A percentile compares a stretch with the other conserved stretches of the same genome.
phyloP scores from a whole-genome alignment of 2,329 filamentous ascomycete genomes.

The Aspergillus pseudoviridinutans region DNA sequence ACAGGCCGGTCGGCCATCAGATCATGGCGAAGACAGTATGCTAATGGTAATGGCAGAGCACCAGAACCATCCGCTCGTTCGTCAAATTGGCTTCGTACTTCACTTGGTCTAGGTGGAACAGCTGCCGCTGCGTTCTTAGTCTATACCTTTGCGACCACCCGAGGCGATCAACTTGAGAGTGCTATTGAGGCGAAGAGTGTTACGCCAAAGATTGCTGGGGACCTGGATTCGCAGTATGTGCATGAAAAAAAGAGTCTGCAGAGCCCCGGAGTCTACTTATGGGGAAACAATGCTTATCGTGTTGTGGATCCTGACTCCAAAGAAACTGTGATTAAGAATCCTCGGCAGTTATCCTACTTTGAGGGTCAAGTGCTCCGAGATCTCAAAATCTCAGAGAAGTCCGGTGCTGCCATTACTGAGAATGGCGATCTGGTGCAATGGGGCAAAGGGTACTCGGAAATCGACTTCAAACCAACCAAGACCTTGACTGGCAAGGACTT shows the following conservation, averaged over 20 bases:
- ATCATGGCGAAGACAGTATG: slow-evolving; percentile 26
- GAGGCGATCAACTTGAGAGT: slow-evolving; percentile 14
- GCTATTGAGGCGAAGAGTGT: slow-evolving; percentile 15
- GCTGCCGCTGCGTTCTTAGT: slow-evolving; percentile 28
- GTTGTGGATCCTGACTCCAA: slow-evolving; percentile 83
- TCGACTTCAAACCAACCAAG: slow-evolving; percentile 58
- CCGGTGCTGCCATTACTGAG: slow-evolving; percentile 83
- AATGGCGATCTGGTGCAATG: slow-evolving; percentile 88
- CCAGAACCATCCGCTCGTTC: slow-evolving; percentile 12
- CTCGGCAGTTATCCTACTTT: slow-evolving; percentile 75
- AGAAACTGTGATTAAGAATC: slow-evolving; percentile 73
- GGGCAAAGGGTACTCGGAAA: slow-evolving; percentile 71
- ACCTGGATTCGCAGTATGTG: slow-evolving; percentile 78
- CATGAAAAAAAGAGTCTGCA: slow-evolving; percentile 80
- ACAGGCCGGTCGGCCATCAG: slow-evolving; percentile 15
- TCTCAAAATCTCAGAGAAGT: slow-evolving; percentile 75
- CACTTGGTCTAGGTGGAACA: slow-evolving; percentile 28
- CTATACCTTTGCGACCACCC: slow-evolving; percentile 28
- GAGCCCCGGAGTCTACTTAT: slow-evolving; percentile 85
- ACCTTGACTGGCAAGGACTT: slow-evolving; percentile 82
- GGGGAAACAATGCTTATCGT: slow-evolving; percentile 81
- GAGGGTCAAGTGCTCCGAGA: slow-evolving; percentile 80
- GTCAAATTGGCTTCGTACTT: slow-evolving; percentile 28
- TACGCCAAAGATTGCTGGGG: slow-evolving; percentile 41
- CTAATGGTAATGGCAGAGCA: slow-evolving; percentile 20